A percentile compares a stretch with the other conserved stretches of the same genome.
These are phyloP conservation scores for Penicillium silybi DNA, from an alignment of 495 filamentous ascomycete genomes.

Conservation along the genomic window DNA sequence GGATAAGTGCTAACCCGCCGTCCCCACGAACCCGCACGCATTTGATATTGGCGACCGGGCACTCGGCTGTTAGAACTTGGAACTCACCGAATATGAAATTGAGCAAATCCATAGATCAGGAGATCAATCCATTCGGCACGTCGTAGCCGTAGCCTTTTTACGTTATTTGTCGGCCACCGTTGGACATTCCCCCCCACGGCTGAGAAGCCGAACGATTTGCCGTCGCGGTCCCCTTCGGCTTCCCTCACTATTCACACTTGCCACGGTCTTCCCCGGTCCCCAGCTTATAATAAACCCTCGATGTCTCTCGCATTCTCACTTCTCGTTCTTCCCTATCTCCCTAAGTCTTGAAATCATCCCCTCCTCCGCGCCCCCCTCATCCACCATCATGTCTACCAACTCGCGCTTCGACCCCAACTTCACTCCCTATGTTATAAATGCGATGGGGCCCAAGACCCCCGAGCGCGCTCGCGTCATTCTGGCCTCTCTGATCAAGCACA, in stretches of 20 bases:
- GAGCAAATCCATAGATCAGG: background rate
- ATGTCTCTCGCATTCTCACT: background rate
- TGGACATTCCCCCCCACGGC: background rate
- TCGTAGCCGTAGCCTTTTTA: background rate
- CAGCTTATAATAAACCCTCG: background rate
- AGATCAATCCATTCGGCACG: background rate
- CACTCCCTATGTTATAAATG: conserved; percentile 68
- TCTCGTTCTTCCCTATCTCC: background rate
- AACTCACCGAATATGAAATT: background rate
- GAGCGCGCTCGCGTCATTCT: conserved; percentile 64
- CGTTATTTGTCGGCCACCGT: background rate
- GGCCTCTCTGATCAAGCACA: conserved; percentile 62
- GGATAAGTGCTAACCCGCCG: background rate
- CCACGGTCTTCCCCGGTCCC: background rate
- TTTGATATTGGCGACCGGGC: background rate
- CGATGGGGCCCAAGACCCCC: conserved; percentile 70
- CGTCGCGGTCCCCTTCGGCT: background rate
- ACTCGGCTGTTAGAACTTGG: background rate
- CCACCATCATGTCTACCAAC: conserved; percentile 30
- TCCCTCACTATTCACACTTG: background rate
- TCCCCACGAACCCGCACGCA: background rate
- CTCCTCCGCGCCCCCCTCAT: background rate
- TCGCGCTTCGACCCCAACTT: conserved; percentile 67
- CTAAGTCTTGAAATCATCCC: background rate
- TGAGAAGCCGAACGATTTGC: background rate